Conservation (phyloP, 495 filamentous ascomycete genomes). For the Chaetomium tenue region DNA sequence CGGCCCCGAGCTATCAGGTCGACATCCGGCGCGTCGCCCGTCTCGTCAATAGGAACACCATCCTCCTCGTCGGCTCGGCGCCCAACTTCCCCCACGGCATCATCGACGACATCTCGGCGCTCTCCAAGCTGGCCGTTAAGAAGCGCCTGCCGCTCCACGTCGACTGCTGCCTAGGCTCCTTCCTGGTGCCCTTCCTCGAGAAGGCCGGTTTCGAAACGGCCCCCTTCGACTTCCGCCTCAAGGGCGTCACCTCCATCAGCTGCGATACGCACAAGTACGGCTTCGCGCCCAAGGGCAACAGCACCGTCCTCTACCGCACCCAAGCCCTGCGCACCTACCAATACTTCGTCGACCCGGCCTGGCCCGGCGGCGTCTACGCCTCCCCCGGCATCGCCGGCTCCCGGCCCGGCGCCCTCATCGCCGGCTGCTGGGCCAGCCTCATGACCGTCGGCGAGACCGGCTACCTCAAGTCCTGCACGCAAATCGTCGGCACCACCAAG, state of each 20-base stretch:
- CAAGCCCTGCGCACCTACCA: constrained; percentile 75
- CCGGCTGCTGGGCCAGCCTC: constrained; percentile 86
- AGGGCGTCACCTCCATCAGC: constrained; percentile 89
- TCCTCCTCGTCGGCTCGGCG: constrained; percentile 90
- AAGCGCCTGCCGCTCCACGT: constrained; percentile 87
- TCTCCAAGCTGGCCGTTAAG: constrained; percentile 79
- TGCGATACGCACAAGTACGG: constrained; percentile 99
- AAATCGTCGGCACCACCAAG: constrained; percentile 85
- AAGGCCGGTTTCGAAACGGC: constrained; percentile 84
- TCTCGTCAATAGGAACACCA: constrained; percentile 93
- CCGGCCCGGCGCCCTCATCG: constrained; percentile 88
- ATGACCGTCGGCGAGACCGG: constrained; percentile 87
- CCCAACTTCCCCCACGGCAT: constrained; percentile 98
- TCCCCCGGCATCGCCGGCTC: constrained; percentile 88
- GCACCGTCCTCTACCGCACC: constrained; percentile 84
- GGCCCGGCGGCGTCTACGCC: constrained; percentile 94
- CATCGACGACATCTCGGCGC: constrained; percentile 84
- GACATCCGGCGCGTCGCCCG: constrained; percentile 71
- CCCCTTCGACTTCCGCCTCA: constrained; percentile 89
- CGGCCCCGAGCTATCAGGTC: constrained; percentile 80
- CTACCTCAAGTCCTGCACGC: constrained; percentile 78
- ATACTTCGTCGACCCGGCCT: constrained; percentile 94
- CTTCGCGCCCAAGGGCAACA: constrained; percentile 96
- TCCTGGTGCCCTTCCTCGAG: constrained; percentile 86
- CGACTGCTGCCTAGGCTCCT: constrained; percentile 95